Percentiles rank a stretch among this genome's conserved stretches.
These are phyloP conservation scores for Didymella lethalis DNA, from an alignment of 2,329 filamentous ascomycete species.

Conservation along the genomic window DNA sequence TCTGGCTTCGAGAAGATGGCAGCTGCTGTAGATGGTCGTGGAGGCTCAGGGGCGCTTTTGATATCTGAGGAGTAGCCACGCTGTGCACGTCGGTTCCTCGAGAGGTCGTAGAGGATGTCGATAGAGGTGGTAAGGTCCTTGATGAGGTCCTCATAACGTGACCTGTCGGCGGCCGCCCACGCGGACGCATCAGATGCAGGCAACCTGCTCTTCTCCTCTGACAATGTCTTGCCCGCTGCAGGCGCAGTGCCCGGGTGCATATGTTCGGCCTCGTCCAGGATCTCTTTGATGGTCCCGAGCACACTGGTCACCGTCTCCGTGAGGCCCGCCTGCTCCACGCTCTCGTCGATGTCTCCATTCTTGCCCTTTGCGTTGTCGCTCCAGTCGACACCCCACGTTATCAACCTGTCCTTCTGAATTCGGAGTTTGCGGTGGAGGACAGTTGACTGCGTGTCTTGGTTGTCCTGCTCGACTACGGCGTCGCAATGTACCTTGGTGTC, in stretches of 20 bases:
- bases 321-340: slow-evolving; percentile 70
- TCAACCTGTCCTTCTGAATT: slow-evolving; percentile 80
- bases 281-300: slow-evolving; percentile 81
- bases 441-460: slow-evolving; percentile 68
- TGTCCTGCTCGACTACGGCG: slow-evolving; percentile 68
- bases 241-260: slow-evolving; percentile 65
- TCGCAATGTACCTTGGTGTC: slow-evolving; percentile 82
- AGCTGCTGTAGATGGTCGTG: slow-evolving; percentile 25
- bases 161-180: slow-evolving; percentile 68
- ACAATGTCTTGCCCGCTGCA: slow-evolving; percentile 42
- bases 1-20: slow-evolving; percentile 44
- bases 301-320: slow-evolving; percentile 81
- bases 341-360: slow-evolving; percentile 76
- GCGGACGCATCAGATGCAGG: slow-evolving; percentile 43
- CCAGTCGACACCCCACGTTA: slow-evolving; percentile 84
- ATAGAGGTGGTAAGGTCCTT: slow-evolving; percentile 78
- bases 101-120: slow-evolving; percentile 80
- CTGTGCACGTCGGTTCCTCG: slow-evolving; percentile 66
- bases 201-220: slow-evolving; percentile 48
- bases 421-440: slow-evolving; percentile 77
- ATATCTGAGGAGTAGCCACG: slow-evolving; percentile 28
- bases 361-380: slow-evolving; percentile 68
- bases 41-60: slow-evolving; percentile 33
- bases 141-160: slow-evolving; percentile 79
- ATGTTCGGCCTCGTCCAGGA: slow-evolving; percentile 76